These are phyloP conservation scores for Alternaria gansuensis DNA, from an alignment of 2,329 filamentous ascomycete genomes.

Conservation along the genomic window DNA sequence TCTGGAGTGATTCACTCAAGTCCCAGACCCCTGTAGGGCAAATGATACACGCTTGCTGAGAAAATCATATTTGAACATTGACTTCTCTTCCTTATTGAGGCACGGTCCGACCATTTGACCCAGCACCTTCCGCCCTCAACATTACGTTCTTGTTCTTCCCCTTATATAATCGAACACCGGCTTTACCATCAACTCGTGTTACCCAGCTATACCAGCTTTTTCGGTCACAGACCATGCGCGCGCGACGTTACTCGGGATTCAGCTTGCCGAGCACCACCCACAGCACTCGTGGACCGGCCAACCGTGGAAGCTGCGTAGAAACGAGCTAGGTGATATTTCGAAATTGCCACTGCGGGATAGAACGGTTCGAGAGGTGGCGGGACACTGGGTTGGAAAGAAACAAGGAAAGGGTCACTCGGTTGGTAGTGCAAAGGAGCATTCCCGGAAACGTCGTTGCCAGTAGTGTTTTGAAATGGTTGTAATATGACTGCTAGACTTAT, in stretches of 20 bases:
- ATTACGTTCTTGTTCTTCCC: neutral
- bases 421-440: neutral
- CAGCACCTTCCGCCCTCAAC: neutral
- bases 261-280: neutral
- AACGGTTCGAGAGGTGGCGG: neutral
- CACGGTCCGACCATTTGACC: neutral
- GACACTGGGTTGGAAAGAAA: neutral
- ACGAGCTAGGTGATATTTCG: neutral
- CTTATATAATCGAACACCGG: too few relatives aligned
- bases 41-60: neutral
- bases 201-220: neutral
- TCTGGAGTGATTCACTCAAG: neutral
- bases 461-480: too few relatives aligned
- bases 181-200: neutral
- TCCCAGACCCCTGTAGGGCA: neutral
- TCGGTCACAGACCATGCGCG: neutral
- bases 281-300: neutral
- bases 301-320: neutral
- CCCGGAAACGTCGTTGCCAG: neutral
- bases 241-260: neutral
- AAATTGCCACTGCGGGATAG: neutral
- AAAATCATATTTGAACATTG: neutral
- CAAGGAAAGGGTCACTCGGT: neutral
- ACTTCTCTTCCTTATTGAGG: neutral
- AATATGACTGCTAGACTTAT: neutral